Conservation (phyloP, 768 basidiomycete genomes). For the Tubosaeta sp. region DNA sequence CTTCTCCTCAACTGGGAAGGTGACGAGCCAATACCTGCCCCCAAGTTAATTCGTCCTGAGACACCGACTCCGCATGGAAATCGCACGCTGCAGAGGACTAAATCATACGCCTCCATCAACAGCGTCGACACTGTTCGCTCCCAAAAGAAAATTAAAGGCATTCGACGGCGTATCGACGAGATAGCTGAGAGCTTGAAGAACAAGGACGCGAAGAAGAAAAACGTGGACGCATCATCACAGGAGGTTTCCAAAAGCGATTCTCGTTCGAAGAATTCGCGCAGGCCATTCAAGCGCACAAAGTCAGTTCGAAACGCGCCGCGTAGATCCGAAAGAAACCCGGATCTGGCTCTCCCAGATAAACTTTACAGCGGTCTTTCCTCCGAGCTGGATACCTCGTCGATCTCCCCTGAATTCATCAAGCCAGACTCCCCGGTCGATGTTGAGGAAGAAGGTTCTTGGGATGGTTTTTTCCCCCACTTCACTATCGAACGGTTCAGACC, state of each 20-base stretch:
- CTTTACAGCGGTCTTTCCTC: conserved; percentile 6
- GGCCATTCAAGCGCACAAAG: no score
- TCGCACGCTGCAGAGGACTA: conserved; percentile 14
- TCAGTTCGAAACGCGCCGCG: background rate
- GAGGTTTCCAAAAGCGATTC: no score
- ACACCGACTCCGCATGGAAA: conserved; percentile 3
- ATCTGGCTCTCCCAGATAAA: background rate
- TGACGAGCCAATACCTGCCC: background rate
- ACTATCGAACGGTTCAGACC: no score
- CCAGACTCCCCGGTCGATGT: no score
- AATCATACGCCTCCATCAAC: conserved; percentile 17
- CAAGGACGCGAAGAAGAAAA: no score
- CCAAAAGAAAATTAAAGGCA: no score
- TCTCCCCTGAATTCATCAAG: no score
- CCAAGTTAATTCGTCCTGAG: background rate
- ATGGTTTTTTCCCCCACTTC: no score
- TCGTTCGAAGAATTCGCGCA: no score
- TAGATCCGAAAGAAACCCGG: background rate
- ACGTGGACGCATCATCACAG: no score
- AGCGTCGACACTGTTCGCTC: conserved; percentile 15
- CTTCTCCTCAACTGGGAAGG: no score
- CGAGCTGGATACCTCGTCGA: background rate
- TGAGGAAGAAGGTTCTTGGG: background rate
- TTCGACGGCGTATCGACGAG: conserved; percentile 16
- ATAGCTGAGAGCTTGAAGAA: no score